These are phyloP conservation scores for Galerina sulciceps DNA, from an alignment of 768 basidiomycete genomes.

Conservation along the genomic window DNA sequence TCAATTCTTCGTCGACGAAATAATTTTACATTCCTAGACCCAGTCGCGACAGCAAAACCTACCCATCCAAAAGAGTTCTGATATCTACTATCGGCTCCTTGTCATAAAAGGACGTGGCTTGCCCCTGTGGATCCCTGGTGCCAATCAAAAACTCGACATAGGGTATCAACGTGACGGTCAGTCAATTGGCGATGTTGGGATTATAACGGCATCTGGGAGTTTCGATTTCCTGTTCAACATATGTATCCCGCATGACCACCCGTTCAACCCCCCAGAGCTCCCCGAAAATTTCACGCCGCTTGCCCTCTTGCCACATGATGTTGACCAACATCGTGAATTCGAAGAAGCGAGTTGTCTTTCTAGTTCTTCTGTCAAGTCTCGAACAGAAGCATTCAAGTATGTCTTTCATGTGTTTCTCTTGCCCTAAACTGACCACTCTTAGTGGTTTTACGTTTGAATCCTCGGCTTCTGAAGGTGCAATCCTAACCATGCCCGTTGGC, in stretches of 20 bases:
- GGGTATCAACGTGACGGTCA: slow-evolving; percentile 16
- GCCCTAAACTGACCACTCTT: neutral
- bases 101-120: slow-evolving; percentile 15
- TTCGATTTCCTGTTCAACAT: slow-evolving; percentile 27
- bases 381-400: neutral
- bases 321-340: slow-evolving; percentile 7
- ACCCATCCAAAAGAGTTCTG: neutral
- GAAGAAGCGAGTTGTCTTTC: slow-evolving; percentile 10
- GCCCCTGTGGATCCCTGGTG: slow-evolving; percentile 22
- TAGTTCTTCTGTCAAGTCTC: slow-evolving; percentile 8
- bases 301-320: slow-evolving; percentile 4
- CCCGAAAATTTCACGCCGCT: slow-evolving; percentile 15
- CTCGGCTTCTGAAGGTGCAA: slow-evolving; percentile 18
- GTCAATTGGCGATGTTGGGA: slow-evolving; percentile 23
- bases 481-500: slow-evolving; percentile 25
- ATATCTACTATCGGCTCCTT: slow-evolving; percentile 22
- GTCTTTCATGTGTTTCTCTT: neutral
- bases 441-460: slow-evolving; percentile 17
- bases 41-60: too few species aligned
- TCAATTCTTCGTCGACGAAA: too few species aligned
- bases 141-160: slow-evolving; percentile 11
- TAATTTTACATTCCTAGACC: too few species aligned
- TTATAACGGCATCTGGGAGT: slow-evolving; percentile 15
- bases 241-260: slow-evolving; percentile 11
- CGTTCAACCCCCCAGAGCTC: slow-evolving; percentile 13